Base-by-base conservation (phyloP, 129 eudicot genomes). In the Pseudognaphalium luteoalbum region DNA sequence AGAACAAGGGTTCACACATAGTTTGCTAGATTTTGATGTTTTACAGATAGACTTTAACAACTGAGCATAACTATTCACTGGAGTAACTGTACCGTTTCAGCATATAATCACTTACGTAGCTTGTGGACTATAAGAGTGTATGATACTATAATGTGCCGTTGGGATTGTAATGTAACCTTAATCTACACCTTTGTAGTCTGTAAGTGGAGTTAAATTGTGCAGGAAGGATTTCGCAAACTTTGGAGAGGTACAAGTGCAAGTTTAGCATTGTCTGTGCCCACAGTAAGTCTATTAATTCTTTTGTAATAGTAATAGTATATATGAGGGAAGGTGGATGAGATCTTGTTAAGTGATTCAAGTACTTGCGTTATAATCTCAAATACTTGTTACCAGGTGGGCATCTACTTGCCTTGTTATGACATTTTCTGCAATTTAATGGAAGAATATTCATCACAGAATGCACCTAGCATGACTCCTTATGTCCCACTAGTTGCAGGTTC, bases 201-300 rank as follows among this genome's bases (percentile, higher is more conserved):
- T 59, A 61, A 76, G 58, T 42, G 57, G 73, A 42, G 68, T 77
- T 39, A 2, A 44, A 15, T 61, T 81, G 58, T 80, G 76, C 87
- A 92, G 92, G 98, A 93, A 86, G 98, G 97, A 78, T 78, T 93
- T 63, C 70, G 79, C 15, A 79, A 88, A 81, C 83, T 93, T 54
- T 93, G 98, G 97, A 86, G 98, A 83, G 97, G 98, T 74, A 93
- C 98, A 56, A 84, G 74, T 81, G 98, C 98, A 32, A 94, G 97
- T 81, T 85, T 94, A 86, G 96, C 96, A 60, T 75, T 93, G 74
- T 89, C 93, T 1, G 66, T 93, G 7, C 97, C 97, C 60, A 87
- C 90, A 21, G 98, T 93, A 82, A 87, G 97, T 83, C 21, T 63
- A 15, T 16, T 16, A 30, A 34, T 32, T 33, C 11, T 30, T 17